Evolutionary conservation across 2,329 filamentous ascomycete species (phyloP).

Genomic region (Phialemonium atrogriseum): DNA sequence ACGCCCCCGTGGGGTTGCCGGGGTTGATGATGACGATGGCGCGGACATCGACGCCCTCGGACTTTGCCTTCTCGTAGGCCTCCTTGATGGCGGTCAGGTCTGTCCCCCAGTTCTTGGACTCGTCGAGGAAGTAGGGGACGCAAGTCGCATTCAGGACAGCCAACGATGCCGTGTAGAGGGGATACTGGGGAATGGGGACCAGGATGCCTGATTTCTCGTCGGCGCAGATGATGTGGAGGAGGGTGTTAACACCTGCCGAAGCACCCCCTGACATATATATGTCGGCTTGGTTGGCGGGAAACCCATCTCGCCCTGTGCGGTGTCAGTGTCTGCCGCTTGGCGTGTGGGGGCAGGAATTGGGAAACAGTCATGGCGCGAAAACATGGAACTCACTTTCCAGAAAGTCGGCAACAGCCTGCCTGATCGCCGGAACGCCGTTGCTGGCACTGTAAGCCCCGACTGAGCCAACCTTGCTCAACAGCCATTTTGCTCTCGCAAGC

Average conservation of each 20-base stretch:
- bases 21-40: constrained; percentile 97
- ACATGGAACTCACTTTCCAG: constrained; percentile 60
- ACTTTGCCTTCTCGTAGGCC: constrained; percentile 65
- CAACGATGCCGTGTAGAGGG: constrained; percentile 91
- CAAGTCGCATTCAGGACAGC: constrained; percentile 75
- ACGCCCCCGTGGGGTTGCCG: constrained; percentile 92
- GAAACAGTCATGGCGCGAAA: background rate
- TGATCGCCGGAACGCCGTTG: constrained; percentile 77
- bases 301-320: constrained; percentile 68
- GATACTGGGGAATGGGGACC: constrained; percentile 95
- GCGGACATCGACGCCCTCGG: constrained; percentile 75
- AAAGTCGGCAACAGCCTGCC: constrained; percentile 84
- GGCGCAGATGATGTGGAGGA: constrained; percentile 82
- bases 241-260: constrained; percentile 88
- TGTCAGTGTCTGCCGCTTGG: constrained; percentile 10
- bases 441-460: constrained; percentile 96
- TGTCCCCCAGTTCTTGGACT: constrained; percentile 79
- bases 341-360: constrained; percentile 1
- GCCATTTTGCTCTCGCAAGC: constrained; percentile 69
- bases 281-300: constrained; percentile 67
- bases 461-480: constrained; percentile 77
- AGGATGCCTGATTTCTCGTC: constrained; percentile 72
- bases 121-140: constrained; percentile 92
- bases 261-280: constrained; percentile 91
- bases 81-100: constrained; percentile 69